Conservation (phyloP, 1,284 basidiomycete genomes). For the Mrakiaceae sp. region DNA sequence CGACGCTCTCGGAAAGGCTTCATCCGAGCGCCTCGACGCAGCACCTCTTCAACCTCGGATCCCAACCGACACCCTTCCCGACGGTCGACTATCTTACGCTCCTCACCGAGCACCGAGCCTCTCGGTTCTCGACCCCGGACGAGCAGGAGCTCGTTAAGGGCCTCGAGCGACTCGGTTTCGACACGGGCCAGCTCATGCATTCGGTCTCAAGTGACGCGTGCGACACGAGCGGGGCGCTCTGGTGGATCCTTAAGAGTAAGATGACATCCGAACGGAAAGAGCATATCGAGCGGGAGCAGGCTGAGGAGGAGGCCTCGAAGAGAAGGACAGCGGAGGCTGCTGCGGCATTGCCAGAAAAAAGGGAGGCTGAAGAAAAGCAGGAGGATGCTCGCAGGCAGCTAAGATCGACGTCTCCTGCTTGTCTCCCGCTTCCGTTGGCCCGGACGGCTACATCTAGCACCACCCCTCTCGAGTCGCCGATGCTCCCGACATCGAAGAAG, state of each 20-base stretch:
- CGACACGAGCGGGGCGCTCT: slow-evolving; percentile 78
- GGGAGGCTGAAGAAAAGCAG: not conserved
- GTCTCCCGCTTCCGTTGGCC: not conserved
- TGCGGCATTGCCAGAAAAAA: not conserved
- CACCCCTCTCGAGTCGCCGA: not conserved
- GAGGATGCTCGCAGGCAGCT: not conserved
- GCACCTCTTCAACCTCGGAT: slow-evolving; percentile 14
- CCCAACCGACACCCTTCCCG: slow-evolving; percentile 21
- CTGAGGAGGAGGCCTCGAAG: slow-evolving; percentile 25
- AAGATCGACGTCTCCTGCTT: no score
- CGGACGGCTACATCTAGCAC: not conserved
- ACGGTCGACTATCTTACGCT: slow-evolving; percentile 53
- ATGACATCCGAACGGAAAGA: slow-evolving; percentile 36
- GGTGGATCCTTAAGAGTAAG: slow-evolving; percentile 90
- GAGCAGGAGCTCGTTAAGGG: slow-evolving; percentile 71
- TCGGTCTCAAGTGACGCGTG: slow-evolving; percentile 85
- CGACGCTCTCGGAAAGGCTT: slow-evolving; percentile 44
- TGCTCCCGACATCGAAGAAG: not conserved
- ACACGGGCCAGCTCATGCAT: slow-evolving; percentile 88
- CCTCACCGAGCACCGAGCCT: slow-evolving; percentile 56
- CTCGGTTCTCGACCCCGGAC: slow-evolving; percentile 70
- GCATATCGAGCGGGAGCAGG: slow-evolving; percentile 42
- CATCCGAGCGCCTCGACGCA: slow-evolving; percentile 26
- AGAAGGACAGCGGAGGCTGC: no score
- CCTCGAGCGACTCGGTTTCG: slow-evolving; percentile 69